A percentile compares a stretch with the other conserved stretches of the same genome.
phyloP scores from a whole-genome alignment of 192 early-diverging fungal species.

The Endogone sp. region DNA sequence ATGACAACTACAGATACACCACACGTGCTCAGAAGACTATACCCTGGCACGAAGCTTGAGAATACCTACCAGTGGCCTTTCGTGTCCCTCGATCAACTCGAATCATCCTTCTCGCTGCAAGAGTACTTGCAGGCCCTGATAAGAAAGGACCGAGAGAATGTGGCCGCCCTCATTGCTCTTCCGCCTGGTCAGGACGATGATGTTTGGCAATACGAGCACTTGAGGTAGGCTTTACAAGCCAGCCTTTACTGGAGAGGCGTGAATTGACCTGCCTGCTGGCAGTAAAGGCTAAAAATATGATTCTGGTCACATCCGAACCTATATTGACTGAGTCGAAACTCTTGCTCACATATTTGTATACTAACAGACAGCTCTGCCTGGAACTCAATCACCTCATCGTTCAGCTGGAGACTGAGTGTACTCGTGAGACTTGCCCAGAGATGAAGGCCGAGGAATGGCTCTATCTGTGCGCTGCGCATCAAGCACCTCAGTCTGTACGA shows the following conservation, averaged over 20 bases:
- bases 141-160: constrained; percentile 55
- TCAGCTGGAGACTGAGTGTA: constrained; percentile 73
- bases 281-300: too few relatives aligned
- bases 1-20: too few relatives aligned
- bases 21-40: too few relatives aligned
- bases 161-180: constrained; percentile 54
- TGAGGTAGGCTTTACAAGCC: constrained; percentile 51
- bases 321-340: neutral
- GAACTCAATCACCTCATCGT: constrained; percentile 79
- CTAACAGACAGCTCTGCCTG: constrained; percentile 78
- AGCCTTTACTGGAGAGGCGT: neutral
- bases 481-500: constrained; percentile 62
- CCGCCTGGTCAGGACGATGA: constrained; percentile 58
- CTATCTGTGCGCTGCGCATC: constrained; percentile 92
- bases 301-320: too few relatives aligned
- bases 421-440: constrained; percentile 69
- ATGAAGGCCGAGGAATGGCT: constrained; percentile 93
- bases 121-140: constrained; percentile 77
- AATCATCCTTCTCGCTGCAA: constrained; percentile 70
- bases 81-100: constrained; percentile 50
- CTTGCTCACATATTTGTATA: neutral
- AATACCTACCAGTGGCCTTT: neutral
- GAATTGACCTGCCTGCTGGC: too few relatives aligned
- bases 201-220: constrained; percentile 88
- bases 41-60: neutral